These are phyloP conservation scores for Cetradonia linearis DNA, from an alignment of 495 filamentous ascomycete genomes.

Conservation along the genomic window DNA sequence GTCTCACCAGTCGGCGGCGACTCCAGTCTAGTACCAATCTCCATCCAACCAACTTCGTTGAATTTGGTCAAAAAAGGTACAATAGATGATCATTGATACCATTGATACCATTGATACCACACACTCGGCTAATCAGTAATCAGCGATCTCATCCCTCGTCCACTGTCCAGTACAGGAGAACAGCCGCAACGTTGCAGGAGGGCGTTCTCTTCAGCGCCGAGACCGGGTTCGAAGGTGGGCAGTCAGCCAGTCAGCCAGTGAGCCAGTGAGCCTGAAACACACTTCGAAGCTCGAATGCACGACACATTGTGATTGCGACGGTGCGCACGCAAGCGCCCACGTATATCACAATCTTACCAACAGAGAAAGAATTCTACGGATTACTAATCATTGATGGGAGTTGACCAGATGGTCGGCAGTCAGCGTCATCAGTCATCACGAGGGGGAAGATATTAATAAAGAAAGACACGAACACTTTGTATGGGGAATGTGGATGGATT, in stretches of 20 bases:
- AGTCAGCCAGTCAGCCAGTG: no score
- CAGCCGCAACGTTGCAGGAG: not conserved
- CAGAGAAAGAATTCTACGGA: not conserved
- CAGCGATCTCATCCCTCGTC: no score
- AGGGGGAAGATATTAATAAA: not conserved
- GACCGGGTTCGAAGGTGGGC: conserved; percentile 11
- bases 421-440: no score
- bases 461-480: not conserved
- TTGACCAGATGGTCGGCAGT: not conserved
- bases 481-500: not conserved
- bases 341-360: not conserved
- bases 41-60: not conserved
- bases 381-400: not conserved
- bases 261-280: conserved; percentile 12
- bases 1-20: not conserved
- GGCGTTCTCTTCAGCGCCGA: not conserved
- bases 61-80: not conserved
- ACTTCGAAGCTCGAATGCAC: conserved; percentile 5
- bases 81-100: no score
- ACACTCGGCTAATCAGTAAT: not conserved
- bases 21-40: not conserved
- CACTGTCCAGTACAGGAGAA: not conserved
- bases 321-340: conserved; percentile 1
- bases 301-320: not conserved
- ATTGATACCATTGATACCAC: no score